Base-by-base conservation (phyloP, 2,329 filamentous ascomycete genomes). In the Purpureocillium lavendulum region DNA sequence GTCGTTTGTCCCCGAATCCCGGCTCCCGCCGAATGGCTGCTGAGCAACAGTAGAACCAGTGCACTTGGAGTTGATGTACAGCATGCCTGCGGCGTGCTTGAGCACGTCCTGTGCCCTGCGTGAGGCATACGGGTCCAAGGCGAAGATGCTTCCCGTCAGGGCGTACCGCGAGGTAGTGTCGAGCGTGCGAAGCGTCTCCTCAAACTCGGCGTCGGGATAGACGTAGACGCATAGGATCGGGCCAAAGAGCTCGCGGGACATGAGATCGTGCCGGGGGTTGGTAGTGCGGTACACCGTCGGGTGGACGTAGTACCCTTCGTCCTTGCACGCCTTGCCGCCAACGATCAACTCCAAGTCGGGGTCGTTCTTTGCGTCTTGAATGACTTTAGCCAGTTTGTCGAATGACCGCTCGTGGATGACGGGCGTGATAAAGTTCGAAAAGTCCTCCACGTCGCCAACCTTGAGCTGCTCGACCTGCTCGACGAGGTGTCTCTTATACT, bases 11-110 rank as follows among this genome's bases (percentile, higher is more conserved):
- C 81, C 81, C 43, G 75, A 80, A 5, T 77, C 79, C 45, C 81
- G 69, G 10, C 77, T 73, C 39, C 81, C 81, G 17, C 81, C 81
- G 55, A 85, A 84, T 4, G 81, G 75, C 65, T 85, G 81, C 64
- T 84, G 81, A 11, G 79, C 81, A 6, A 84, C 80, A 16, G 85
- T 78, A 10, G 81, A 80, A 30, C 80, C 81, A 2, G 80, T 84
- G 59, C 76, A 82, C 74, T 89, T 89, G 68, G 80, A 84, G 66
- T 89, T 89, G 64, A 89, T 72, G 65, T 89, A 89, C 59, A 89
- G 89, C 67, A 89, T 89, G 30, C 84, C 84, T 1, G 84, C 84
- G 0, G 80, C 68, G 55, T 87, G 79, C 47, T 83, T 70, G 38
- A 89, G 69, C 43, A 70, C 73, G 49, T 87, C 76, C 59, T 87